Base-by-base conservation (phyloP, 495 filamentous ascomycete species). In the Extremus antarcticus region DNA sequence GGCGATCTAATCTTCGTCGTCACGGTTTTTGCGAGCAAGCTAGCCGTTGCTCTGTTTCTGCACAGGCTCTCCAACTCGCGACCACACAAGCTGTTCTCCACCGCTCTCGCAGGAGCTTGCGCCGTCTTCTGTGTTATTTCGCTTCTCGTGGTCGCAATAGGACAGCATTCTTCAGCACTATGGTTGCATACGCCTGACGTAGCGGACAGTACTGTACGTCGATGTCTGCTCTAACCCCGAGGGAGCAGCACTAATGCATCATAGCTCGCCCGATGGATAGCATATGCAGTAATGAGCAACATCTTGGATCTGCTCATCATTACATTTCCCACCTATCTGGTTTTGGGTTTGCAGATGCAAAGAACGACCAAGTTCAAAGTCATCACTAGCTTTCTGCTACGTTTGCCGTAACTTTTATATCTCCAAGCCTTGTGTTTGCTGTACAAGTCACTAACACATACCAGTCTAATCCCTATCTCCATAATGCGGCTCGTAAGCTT, bases 301-400 rank as follows among this genome's bases (percentile, higher is more conserved):
- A 7, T 50, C 19, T 23, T 50, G 7, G 47, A 50, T 25, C 7
- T 50, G 4, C 7, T 10, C 19, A 21, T 29, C 19, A 8, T 21
- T 19, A 7, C 25, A 13, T 50, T 24, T 21, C 47, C 47, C 20
- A 22, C 25, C 4, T 50, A 50, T 21, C 47, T 50, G 10, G 24
- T 54, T 13, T 43, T 50, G 8, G 43, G 53, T 21, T 48, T 63
- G 1, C 38, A 17, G n/a, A 60, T 49, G 46, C n/a, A 4, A 35
- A 4, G 17, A 9, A 23, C 11, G 2, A 22, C 45, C 15, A 45
- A 56, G 38, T 17, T 23, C 32, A n/a, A 15, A 16, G 35, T 39
- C 17, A 19, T 22, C 35, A 23, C 32, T n/a, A 20, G 32, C 25
- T 38, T 32, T 39, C 3, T 15, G 25, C 24, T 25, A 10, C 19